Conservation (phyloP, 805 yeast genomes). For the Candida broadrunensis region DNA sequence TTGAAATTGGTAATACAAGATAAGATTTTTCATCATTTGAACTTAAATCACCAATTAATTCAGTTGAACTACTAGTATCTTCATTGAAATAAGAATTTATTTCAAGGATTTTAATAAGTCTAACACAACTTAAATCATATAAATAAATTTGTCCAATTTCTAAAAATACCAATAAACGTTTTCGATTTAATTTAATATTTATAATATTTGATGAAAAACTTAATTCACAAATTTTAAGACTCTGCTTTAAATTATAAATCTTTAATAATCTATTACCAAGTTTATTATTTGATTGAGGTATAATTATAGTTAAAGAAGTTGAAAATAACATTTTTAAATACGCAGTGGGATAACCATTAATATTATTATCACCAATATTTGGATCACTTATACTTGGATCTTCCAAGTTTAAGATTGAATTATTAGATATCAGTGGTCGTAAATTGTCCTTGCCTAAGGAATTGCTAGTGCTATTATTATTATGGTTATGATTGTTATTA, state of each 20-base stretch:
- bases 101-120: constrained; percentile 51
- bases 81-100: constrained; percentile 13
- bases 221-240: constrained; percentile 72
- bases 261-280: constrained; percentile 30
- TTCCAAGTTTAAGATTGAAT: no score
- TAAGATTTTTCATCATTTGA: constrained; percentile 29
- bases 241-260: constrained; percentile 40
- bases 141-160: constrained; percentile 75
- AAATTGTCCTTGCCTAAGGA: not conserved
- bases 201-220: constrained; percentile 77
- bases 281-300: constrained; percentile 23
- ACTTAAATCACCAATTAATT: constrained; percentile 35
- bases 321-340: constrained; percentile 38
- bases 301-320: constrained; percentile 38
- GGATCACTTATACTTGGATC: not conserved
- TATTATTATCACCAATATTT: constrained; percentile 3
- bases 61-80: not conserved
- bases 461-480: constrained; percentile 1
- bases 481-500: constrained; percentile 4
- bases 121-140: constrained; percentile 89
- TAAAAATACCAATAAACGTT: constrained; percentile 73
- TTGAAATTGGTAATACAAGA: constrained; percentile 32
- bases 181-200: constrained; percentile 75
- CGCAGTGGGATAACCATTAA: constrained; percentile 23
- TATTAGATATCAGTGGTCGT: not conserved